Evolutionary conservation across 2,329 filamentous ascomycete species (phyloP), one percentile per base, ranked within the genome.

Genomic region (Fusarium tricinctum): DNA sequence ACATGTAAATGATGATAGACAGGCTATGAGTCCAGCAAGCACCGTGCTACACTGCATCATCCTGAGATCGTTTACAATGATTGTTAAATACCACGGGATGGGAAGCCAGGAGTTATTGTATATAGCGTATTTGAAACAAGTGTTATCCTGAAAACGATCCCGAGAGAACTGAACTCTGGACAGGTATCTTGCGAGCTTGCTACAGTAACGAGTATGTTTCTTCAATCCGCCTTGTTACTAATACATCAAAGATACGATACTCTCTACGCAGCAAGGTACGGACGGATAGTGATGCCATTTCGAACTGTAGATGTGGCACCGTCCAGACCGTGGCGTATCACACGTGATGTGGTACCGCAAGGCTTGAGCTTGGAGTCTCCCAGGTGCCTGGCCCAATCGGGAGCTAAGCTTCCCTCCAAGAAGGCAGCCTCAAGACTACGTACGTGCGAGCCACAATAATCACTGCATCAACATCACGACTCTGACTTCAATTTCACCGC

Each of bases 341-440:
- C 68, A 70, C 68, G 68, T 71, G 68, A 70, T 46, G 60, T 58
- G 67, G 68, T 53, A 50, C 30, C 17, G 3, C 38, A 39, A 70
- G 68, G 60, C 68, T 66, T 15, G 46, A 70, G 68, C 68, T 71
- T 50, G 47, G 32, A 35, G 20, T 23, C 23, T 47, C 19, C 63
- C 68, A 52, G 47, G 49, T 57, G 58, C 62, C 63, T 69, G 62
- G 48, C 68, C 72, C 73, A 74, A 74, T 74, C 59, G 68, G 71
- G 73, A 75, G 69, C 73, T 72, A 71, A 75, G 73, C 73, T 75
- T 63, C 60, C 59, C 58, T 62, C 52, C 57, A 74, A 68, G 70
- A 74, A 75, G 73, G 73, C 73, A 75, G 73, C 73, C 73, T 75
- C 73, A 69, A 75, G 69, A 70, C 65, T 76, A 76, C 74, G 74